A percentile compares a stretch with the other conserved stretches of the same genome.
phyloP scores from a whole-genome alignment of 345 rosid species.

The Ceriops tagal region DNA sequence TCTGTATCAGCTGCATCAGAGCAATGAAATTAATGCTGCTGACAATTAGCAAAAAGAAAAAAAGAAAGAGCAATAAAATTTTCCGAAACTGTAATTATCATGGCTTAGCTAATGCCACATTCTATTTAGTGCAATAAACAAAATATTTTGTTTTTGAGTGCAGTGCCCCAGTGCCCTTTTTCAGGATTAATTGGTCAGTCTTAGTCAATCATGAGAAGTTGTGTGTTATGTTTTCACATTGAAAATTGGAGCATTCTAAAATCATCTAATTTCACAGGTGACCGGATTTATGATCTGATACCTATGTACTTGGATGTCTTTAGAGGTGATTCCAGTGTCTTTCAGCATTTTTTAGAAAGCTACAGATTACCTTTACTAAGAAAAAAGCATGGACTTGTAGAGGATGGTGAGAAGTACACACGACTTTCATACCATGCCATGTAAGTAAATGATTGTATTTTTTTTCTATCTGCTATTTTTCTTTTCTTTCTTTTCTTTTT shows the following conservation, averaged over 20 bases:
- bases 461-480: too few relatives aligned
- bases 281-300: slow-evolving; percentile 70
- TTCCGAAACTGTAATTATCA: too few relatives aligned
- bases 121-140: too few relatives aligned
- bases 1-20: not conserved
- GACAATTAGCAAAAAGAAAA: too few relatives aligned
- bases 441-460: slow-evolving; percentile 40
- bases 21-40: not conserved
- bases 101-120: too few relatives aligned
- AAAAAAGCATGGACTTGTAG: slow-evolving; percentile 30
- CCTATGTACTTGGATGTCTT: slow-evolving; percentile 80
- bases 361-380: slow-evolving; percentile 65
- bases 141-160: not conserved
- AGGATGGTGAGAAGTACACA: slow-evolving; percentile 35
- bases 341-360: slow-evolving; percentile 60
- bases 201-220: not conserved
- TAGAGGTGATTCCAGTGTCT: slow-evolving; percentile 62
- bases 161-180: not conserved
- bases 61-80: not conserved
- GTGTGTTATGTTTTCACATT: not conserved
- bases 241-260: not conserved
- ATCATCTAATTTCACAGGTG: slow-evolving; percentile 46
- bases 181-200: slow-evolving; percentile 1
- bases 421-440: slow-evolving; percentile 80
- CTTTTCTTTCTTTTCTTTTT: not conserved